Evolutionary conservation across 2,329 filamentous ascomycete genomes (phyloP).

Genomic region (Diaporthe australafricana): DNA sequence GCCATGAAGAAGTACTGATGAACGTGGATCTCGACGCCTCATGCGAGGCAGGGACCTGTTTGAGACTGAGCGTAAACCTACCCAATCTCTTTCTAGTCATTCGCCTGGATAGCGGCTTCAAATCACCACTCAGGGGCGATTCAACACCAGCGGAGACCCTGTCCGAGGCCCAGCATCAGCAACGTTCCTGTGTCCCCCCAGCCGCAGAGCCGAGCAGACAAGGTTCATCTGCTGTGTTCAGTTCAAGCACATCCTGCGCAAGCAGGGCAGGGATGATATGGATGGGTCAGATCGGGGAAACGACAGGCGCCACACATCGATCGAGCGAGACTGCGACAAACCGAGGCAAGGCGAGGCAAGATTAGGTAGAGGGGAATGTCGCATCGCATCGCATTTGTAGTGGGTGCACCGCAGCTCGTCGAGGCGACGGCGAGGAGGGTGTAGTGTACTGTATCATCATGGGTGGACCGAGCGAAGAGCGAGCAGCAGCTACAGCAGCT

Average conservation of each 20-base stretch:
- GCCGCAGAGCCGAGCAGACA: too few species aligned
- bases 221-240: neutral
- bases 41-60: neutral
- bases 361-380: constrained; percentile 23
- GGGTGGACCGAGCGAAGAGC: constrained; percentile 1
- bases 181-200: neutral
- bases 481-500: neutral
- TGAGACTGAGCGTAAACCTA: neutral
- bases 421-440: neutral
- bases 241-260: neutral
- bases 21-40: neutral
- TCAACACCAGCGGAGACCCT: too few species aligned
- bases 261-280: neutral
- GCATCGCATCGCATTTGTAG: constrained; percentile 17
- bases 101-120: too few species aligned
- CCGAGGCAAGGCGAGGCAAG: neutral
- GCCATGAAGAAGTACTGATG: neutral
- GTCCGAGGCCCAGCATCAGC: neutral
- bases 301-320: constrained; percentile 11
- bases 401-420: neutral
- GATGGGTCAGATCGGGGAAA: constrained; percentile 17
- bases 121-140: too few species aligned
- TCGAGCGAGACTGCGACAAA: neutral
- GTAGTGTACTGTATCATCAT: neutral
- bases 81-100: neutral